Evolutionary conservation across 768 basidiomycete genomes (phyloP).

Genomic region (Phylloporus sp.): DNA sequence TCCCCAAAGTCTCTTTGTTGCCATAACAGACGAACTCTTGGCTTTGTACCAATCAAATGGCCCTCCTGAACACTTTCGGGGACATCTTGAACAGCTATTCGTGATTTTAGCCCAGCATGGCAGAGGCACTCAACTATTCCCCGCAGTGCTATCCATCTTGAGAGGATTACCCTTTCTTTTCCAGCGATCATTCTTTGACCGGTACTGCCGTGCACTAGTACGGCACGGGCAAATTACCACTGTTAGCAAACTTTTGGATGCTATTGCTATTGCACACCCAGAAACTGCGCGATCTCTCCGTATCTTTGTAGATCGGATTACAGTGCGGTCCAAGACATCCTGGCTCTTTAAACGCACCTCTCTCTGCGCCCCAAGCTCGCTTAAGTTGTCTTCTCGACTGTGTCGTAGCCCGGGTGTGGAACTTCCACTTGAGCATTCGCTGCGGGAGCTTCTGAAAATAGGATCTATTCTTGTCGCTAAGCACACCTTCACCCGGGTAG

Average conservation of each 20-base stretch:
- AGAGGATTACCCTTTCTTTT: slow-evolving; percentile 34
- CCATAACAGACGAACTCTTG: slow-evolving; percentile 35
- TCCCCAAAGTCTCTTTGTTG: slow-evolving; percentile 27
- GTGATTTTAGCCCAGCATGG: slow-evolving; percentile 36
- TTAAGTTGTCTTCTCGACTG: slow-evolving; percentile 17
- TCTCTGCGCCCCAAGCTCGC: slow-evolving; percentile 8
- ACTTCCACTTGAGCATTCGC: slow-evolving; percentile 10
- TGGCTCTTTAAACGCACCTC: slow-evolving; percentile 1
- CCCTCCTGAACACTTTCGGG: slow-evolving; percentile 40
- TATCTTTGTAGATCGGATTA: slow-evolving; percentile 2
- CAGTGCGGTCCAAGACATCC: slow-evolving; percentile 8
- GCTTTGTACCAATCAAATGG: slow-evolving; percentile 33
- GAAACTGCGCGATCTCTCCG: slow-evolving; percentile 10
- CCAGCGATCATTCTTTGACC: slow-evolving; percentile 37
- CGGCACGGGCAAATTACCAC: slow-evolving; percentile 36
- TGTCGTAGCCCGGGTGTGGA: slow-evolving; percentile 5
- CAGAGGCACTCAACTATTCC: slow-evolving; percentile 34
- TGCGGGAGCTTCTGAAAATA: slow-evolving; percentile 27
- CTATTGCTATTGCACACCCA: slow-evolving; percentile 16
- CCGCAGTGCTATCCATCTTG: slow-evolving; percentile 40
- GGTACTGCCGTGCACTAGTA: slow-evolving; percentile 38
- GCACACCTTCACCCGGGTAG: slow-evolving; percentile 34
- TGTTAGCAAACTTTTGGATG: slow-evolving; percentile 31
- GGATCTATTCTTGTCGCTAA: slow-evolving; percentile 44
- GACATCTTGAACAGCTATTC: slow-evolving; percentile 43